Evolutionary conservation across 202 grass and related monocot species (phyloP), one percentile per base, ranked within the genome.

Genomic region (Setaria viridis): DNA sequence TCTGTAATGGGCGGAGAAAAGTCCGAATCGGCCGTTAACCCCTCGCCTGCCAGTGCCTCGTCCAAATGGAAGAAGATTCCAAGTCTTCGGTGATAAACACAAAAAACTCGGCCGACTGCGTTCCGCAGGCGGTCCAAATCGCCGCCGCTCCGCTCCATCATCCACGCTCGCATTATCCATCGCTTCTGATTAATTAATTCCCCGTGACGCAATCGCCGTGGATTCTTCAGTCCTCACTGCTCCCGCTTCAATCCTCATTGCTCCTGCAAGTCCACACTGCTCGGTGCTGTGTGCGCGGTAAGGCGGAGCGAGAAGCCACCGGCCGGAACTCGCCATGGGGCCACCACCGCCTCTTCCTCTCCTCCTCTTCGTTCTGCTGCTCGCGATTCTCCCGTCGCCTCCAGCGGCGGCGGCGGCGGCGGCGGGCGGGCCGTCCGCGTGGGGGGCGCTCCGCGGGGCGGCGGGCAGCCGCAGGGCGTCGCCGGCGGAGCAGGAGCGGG

Each of bases 401-500:
- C 49, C 60, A 47, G 20, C 79, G 37, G 58, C 66, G 2, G 62
- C 62, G 42, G 17, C 7, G 67, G 25, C 9, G 48, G 66, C 83
- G 59, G 66, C 57, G 29, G 66, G 47, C 3, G 76, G 54, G 1
- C 48, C 57, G 0, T 17, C 66, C 49, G 16, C 79, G 65, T 79
- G 72, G 88, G 84, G 42, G 59, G 66, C 79, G 88, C 34, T 82
- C 43, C 56, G 72, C 34, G 65, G 56, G 78, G 80, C 78, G 77
- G 72, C 72, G 16, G 41, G 35, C 54, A 42, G 56, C 47, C 84
- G 82, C 50, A 72, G 79, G 74, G 85, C 89, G 78, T 72, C 90
- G 60, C 90, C 93, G 19, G 85, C 76, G 30, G 71, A 67, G 47
- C 91, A 98, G 83, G 93, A 94, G 86, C 78, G 4, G 11, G 89